A percentile compares a stretch with the other conserved stretches of the same genome.
Conservation (phyloP, 805 yeast genomes). For the Saccharomycopsis sp. region DNA sequence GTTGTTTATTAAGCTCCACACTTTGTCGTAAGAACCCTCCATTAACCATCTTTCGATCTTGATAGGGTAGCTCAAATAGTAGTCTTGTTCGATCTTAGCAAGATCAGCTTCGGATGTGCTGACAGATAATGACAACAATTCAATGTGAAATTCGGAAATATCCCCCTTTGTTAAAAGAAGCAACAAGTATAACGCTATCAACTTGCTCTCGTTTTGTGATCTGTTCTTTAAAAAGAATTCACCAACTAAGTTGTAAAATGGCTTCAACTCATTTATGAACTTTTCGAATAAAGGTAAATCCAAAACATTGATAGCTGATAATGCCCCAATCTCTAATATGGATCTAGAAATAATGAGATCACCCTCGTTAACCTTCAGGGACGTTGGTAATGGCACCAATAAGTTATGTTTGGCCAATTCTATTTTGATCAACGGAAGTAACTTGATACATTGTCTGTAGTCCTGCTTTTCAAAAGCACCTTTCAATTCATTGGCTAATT, state of each 20-base stretch:
- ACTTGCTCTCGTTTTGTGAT: conserved; percentile 61
- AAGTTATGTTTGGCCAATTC: conserved; percentile 73
- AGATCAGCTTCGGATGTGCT: conserved; percentile 25
- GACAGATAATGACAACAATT: conserved; percentile 37
- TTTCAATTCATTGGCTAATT: conserved; percentile 63
- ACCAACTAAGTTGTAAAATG: conserved; percentile 50
- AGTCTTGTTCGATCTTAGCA: conserved; percentile 56
- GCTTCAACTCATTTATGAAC: conserved; percentile 64
- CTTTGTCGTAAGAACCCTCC: conserved; percentile 94
- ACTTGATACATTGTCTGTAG: conserved; percentile 50
- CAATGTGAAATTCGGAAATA: conserved; percentile 84
- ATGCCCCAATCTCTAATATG: conserved; percentile 83
- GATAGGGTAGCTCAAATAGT: conserved; percentile 74
- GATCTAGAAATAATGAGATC: conserved; percentile 66
- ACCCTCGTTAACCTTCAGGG: conserved; percentile 31
- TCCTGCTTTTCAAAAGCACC: conserved; percentile 55
- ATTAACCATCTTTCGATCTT: conserved; percentile 87
- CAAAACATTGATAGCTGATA: conserved; percentile 60
- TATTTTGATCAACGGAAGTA: conserved; percentile 68
- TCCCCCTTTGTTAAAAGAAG: conserved; percentile 76
- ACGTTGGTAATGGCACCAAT: conserved; percentile 51
- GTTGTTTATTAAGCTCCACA: conserved; percentile 68
- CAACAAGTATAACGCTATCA: conserved; percentile 70
- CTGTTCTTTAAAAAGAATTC: conserved; percentile 32
- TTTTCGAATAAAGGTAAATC: conserved; percentile 64